Conservation (phyloP, 2,329 filamentous ascomycete species). For the Fusarium sp. region DNA sequence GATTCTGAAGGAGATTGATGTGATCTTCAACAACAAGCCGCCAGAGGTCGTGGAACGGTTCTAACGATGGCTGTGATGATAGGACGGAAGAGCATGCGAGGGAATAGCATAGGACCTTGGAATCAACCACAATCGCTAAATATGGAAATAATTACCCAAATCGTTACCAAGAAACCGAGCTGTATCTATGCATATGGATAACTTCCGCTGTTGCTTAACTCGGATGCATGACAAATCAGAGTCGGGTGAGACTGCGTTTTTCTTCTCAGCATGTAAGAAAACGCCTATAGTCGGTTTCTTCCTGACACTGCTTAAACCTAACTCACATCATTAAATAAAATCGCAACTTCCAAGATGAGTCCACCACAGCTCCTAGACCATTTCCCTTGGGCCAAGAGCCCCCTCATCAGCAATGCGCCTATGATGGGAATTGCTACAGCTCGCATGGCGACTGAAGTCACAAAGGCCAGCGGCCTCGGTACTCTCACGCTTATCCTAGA, state of each 20-base stretch:
- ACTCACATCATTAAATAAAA: background rate
- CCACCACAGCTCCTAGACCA: conserved; percentile 42
- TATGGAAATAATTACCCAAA: background rate
- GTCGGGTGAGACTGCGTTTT: conserved; percentile 2
- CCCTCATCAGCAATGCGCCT: conserved; percentile 52
- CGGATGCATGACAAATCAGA: conserved; percentile 32
- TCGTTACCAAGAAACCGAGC: background rate
- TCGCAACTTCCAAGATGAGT: conserved; percentile 37
- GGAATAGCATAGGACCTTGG: background rate
- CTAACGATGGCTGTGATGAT: background rate
- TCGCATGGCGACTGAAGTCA: conserved; percentile 52
- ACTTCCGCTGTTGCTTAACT: conserved; percentile 1
- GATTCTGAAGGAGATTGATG: conserved; percentile 69
- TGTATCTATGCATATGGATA: background rate
- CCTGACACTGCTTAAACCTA: background rate
- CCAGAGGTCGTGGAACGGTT: conserved; percentile 52
- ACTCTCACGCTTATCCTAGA: background rate
- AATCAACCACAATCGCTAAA: background rate
- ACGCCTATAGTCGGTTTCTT: background rate
- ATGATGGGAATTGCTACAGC: conserved; percentile 52
- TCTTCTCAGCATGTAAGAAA: background rate
- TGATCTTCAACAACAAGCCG: conserved; percentile 68
- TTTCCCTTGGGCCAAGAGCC: conserved; percentile 48
- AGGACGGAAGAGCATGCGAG: background rate
- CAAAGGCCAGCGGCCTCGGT: conserved; percentile 55